Conservation (phyloP, 1,139 yeast genomes). For the Candida dubliniensis region DNA sequence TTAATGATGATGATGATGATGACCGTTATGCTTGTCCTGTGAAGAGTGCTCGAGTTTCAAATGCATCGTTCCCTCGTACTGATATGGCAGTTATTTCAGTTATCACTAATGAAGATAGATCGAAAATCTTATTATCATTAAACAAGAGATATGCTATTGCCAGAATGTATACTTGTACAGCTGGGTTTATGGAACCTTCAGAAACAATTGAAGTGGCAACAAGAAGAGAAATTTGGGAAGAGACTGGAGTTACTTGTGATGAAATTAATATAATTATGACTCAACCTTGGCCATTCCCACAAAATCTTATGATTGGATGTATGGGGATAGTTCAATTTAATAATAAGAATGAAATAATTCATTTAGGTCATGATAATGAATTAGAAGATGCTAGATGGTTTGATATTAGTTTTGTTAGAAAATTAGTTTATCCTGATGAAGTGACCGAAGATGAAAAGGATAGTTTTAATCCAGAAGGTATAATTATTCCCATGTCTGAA, state of each 20-base stretch:
- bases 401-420: slow-evolving; percentile 51
- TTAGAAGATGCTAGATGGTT: slow-evolving; percentile 86
- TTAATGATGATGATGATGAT: slow-evolving; percentile 18
- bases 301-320: slow-evolving; percentile 91
- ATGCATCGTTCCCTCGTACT: slow-evolving; percentile 84
- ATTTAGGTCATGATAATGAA: slow-evolving; percentile 82
- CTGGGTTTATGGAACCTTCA: slow-evolving; percentile 95
- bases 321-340: slow-evolving; percentile 69
- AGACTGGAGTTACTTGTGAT: slow-evolving; percentile 76
- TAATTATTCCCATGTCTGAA: slow-evolving; percentile 41
- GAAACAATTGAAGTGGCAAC: slow-evolving; percentile 91
- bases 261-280: slow-evolving; percentile 62
- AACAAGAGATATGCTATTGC: slow-evolving; percentile 52
- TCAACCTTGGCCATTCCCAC: slow-evolving; percentile 98
- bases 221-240: slow-evolving; percentile 91
- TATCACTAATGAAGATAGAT: slow-evolving; percentile 58
- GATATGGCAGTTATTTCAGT: slow-evolving; percentile 88
- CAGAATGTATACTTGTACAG: slow-evolving; percentile 77
- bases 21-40: slow-evolving; percentile 50
- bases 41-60: slow-evolving; percentile 52
- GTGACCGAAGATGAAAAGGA: slow-evolving; percentile 17
- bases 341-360: slow-evolving; percentile 58
- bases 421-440: slow-evolving; percentile 41
- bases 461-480: slow-evolving; percentile 39
- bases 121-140: slow-evolving; percentile 70